A percentile compares a stretch with the other conserved stretches of the same genome.
Conservation (phyloP, 2,329 filamentous ascomycete genomes). For the Thielaviopsis ethacetica region DNA sequence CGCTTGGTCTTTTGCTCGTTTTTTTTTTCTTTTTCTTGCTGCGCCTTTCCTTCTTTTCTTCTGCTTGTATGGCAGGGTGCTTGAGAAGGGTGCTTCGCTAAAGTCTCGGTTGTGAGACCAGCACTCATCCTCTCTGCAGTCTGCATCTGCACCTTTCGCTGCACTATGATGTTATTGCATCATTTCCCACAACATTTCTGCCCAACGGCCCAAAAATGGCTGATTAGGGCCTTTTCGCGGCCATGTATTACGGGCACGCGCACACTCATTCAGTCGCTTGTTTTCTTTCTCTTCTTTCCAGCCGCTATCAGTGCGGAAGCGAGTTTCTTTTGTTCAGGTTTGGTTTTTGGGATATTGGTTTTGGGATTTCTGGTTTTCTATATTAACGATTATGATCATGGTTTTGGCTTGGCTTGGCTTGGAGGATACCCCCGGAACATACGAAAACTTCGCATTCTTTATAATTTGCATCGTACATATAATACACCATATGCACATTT, state of each 20-base stretch:
- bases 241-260: not conserved
- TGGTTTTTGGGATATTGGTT: conserved; percentile 4
- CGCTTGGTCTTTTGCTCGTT: not conserved
- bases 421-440: conserved; percentile 12
- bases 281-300: conserved; percentile 2
- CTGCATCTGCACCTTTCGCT: conserved; percentile 2
- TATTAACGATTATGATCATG: conserved; percentile 12
- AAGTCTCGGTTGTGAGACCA: conserved; percentile 10
- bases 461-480: conserved; percentile 1
- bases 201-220: not conserved
- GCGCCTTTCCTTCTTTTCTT: not conserved
- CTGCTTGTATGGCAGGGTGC: not conserved
- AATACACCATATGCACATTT: not conserved
- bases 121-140: not conserved
- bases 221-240: not conserved
- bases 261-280: not conserved
- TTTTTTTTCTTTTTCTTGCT: not conserved
- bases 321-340: conserved; percentile 12
- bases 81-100: not conserved
- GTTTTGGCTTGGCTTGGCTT: conserved; percentile 6
- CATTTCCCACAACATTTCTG: conserved; percentile 2
- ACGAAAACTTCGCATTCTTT: conserved; percentile 7
- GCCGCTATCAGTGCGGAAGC: conserved; percentile 12
- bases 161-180: conserved; percentile 12
- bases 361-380: conserved; percentile 1